Evolutionary conservation across 768 basidiomycete genomes (phyloP).

Genomic region (Hericium alpestre): DNA sequence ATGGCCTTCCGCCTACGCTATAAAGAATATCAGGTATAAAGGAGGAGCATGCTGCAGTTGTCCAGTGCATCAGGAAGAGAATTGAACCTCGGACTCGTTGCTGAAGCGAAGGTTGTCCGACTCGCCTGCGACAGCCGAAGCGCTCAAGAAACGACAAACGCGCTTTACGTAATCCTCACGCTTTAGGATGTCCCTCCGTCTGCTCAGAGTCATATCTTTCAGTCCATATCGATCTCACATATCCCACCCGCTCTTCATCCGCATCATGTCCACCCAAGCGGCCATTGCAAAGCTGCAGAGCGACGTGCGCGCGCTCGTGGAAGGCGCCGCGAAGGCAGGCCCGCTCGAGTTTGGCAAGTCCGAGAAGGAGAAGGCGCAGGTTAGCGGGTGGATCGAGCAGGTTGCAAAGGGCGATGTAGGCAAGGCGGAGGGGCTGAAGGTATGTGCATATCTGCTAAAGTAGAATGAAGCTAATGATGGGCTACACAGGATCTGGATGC

Average conservation of each 20-base stretch:
- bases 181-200: not conserved
- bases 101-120: too few species aligned
- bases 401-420: slow-evolving; percentile 39
- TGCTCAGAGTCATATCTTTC: not conserved
- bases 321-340: slow-evolving; percentile 30
- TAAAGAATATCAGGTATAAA: too few species aligned
- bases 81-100: too few species aligned
- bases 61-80: too few species aligned
- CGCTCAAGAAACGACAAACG: too few species aligned
- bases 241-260: not conserved
- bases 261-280: slow-evolving; percentile 18
- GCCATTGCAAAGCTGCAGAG: slow-evolving; percentile 17
- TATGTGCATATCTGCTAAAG: slow-evolving; percentile 15
- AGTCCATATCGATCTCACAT: slow-evolving; percentile 4
- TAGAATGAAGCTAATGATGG: slow-evolving; percentile 2
- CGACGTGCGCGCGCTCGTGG: slow-evolving; percentile 40
- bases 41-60: too few species aligned
- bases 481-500: slow-evolving; percentile 55
- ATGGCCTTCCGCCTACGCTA: too few species aligned
- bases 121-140: too few species aligned
- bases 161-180: too few species aligned
- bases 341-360: slow-evolving; percentile 37
- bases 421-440: slow-evolving; percentile 40
- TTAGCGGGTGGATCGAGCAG: slow-evolving; percentile 62
- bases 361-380: slow-evolving; percentile 53